Evolutionary conservation across 2,329 filamentous ascomycete species (phyloP), one percentile per base, ranked within the genome.

Genomic region (Canariomyces notabilis): DNA sequence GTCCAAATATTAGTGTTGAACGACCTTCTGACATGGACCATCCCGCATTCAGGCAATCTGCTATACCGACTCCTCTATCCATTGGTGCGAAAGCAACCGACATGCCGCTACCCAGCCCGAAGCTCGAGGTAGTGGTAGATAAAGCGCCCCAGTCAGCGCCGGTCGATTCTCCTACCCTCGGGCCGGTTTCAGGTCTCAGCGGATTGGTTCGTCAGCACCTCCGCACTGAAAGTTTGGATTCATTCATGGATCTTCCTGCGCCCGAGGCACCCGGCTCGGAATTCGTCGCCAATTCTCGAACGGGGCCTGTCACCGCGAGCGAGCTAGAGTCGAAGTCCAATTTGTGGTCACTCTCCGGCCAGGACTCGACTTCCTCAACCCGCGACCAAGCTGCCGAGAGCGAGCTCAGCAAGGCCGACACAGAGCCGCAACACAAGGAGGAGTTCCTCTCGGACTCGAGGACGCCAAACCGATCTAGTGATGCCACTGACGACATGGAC

Each of bases 151-250:
- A 50, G 3, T 16, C 46, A 5, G 62, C 64, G 6, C 64, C 73
- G 0, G 62, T 64, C 8, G 88, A 95, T 58, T 95, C 89, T 0
- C 89, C 90, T 1, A 94, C 88, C 0, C 69, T 95, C 5, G 85
- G 85, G 2, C 73, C 72, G 9, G 72, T 72, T 14, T 69, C 70
- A 15, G 89, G 87, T 1, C 72, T 96, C 14, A 91, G 84, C 58
- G 86, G 85, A 2, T 78, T 95, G 72, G 83, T 95, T 37, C 81
- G 85, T 23, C 84, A 90, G 51, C 93, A 97, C 70, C 70, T 97
- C 33, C 82, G 93, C 41, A 81, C 81, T 26, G 81, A 84, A 53
- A 97, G 91, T 67, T 84, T 83, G 48, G 77, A 81, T 12, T 97
- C 91, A 1, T 94, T 89, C 0, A 74, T 93, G 20, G 89, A 88